These are phyloP conservation scores for Globisporangium parvum DNA, from an alignment of 352 stramenopile genomes.

Conservation along the genomic window DNA sequence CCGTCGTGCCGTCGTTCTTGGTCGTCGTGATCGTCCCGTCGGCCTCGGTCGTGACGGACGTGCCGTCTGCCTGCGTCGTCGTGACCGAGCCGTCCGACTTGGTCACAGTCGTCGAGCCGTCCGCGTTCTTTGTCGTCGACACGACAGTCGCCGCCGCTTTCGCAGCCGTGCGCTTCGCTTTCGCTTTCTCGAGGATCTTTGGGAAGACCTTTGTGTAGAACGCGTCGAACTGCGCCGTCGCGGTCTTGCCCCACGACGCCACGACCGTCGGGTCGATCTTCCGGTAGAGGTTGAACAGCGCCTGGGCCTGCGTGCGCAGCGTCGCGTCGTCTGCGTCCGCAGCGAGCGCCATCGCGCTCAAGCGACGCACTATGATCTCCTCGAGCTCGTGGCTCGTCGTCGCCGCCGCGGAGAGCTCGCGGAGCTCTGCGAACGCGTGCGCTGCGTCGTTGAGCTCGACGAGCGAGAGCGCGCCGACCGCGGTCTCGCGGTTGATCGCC, in stretches of 20 bases:
- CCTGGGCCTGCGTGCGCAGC: constrained; percentile 30
- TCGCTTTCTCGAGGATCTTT: constrained; percentile 35
- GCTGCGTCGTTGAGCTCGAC: constrained; percentile 6
- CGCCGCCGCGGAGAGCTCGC: constrained; percentile 10
- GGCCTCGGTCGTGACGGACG: constrained; percentile 4
- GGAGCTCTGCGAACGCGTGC: constrained; percentile 9
- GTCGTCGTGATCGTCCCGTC: constrained; percentile 9
- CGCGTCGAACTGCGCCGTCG: constrained; percentile 37
- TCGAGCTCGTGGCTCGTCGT: constrained; percentile 31
- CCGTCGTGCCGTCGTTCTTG: constrained; percentile 5
- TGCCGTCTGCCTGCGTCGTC: constrained; percentile 8
- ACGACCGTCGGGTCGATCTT: constrained; percentile 37
- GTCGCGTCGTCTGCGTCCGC: constrained; percentile 18
- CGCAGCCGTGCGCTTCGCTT: constrained; percentile 8
- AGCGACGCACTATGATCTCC: constrained; percentile 33
- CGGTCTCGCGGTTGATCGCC: background rate
- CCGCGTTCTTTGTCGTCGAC: constrained; percentile 14
- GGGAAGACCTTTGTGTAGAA: constrained; percentile 67
- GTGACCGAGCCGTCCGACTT: constrained; percentile 14
- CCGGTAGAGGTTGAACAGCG: constrained; percentile 68
- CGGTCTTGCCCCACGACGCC: constrained; percentile 33
- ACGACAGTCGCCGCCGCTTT: constrained; percentile 11
- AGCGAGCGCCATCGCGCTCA: constrained; percentile 21
- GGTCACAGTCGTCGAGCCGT: constrained; percentile 14
- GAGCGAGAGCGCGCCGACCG: background rate